These are phyloP conservation scores for Yarrowia deformans DNA, from an alignment of 805 yeast species.

Conservation along the genomic window DNA sequence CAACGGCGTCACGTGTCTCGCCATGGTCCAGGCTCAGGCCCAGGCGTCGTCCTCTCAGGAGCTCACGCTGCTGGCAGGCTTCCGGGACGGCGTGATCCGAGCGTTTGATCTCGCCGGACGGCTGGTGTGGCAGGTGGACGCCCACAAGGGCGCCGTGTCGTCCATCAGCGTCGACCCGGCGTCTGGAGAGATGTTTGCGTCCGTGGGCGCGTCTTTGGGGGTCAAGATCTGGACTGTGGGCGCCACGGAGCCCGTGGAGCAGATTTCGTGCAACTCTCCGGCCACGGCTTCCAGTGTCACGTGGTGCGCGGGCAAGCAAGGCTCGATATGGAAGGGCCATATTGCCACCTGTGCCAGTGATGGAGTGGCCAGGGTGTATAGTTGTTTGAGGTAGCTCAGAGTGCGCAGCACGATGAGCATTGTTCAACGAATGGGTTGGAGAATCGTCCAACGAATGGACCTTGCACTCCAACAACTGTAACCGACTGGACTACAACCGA, in stretches of 20 bases:
- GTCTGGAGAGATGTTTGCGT: conserved; percentile 19
- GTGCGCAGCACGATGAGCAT: no score
- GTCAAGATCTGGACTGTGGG: conserved; percentile 36
- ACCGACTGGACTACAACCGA: no score
- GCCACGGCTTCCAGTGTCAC: conserved; percentile 25
- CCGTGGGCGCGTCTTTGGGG: conserved; percentile 20
- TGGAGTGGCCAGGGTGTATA: conserved; percentile 29
- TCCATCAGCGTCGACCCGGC: conserved; percentile 20
- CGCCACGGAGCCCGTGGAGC: conserved; percentile 23
- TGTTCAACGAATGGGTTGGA: no score
- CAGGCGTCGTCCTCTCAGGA: conserved; percentile 21
- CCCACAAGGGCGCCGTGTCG: conserved; percentile 35
- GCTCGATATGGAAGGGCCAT: conserved; percentile 35
- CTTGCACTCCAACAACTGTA: no score
- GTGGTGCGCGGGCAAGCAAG: conserved; percentile 9
- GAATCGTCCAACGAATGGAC: no score
- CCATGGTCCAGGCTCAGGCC: conserved; percentile 4
- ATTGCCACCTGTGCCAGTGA: conserved; percentile 37
- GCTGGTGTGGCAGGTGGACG: conserved; percentile 25
- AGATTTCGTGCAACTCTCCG: conserved; percentile 31
- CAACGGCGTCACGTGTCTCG: conserved; percentile 28
- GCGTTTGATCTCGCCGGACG: conserved; percentile 41
- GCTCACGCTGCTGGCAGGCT: conserved; percentile 40
- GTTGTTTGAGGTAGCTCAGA: conserved; percentile 4
- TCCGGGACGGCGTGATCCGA: conserved; percentile 42